These are phyloP conservation scores for Colletotrichum melonis DNA, from an alignment of 2,329 filamentous ascomycete species.

Conservation along the genomic window DNA sequence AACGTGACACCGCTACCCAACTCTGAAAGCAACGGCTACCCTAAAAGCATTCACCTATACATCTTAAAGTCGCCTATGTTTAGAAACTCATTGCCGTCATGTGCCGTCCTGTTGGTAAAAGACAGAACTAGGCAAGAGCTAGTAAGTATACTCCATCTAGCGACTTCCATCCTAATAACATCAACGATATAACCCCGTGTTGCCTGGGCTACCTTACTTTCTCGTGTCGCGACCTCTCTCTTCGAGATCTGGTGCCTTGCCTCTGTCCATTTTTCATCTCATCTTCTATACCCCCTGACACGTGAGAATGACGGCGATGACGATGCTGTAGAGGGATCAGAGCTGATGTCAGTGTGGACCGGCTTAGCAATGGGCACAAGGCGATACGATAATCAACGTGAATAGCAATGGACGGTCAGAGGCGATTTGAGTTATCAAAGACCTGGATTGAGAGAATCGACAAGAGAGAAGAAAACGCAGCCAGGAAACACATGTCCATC, in stretches of 20 bases:
- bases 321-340: constrained; percentile 8
- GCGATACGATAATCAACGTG: too few relatives aligned
- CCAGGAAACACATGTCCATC: constrained; percentile 40
- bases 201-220: constrained; percentile 19
- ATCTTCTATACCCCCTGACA: constrained; percentile 16
- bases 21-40: constrained; percentile 17
- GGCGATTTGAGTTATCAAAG: constrained; percentile 26
- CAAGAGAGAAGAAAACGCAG: constrained; percentile 36
- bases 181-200: not conserved
- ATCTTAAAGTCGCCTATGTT: constrained; percentile 6
- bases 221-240: not conserved
- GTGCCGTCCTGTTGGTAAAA: not conserved
- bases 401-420: not conserved
- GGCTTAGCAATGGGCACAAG: not conserved
- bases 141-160: not conserved
- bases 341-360: not conserved
- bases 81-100: constrained; percentile 14
- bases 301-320: constrained; percentile 20
- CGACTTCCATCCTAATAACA: not conserved
- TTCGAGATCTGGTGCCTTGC: constrained; percentile 12
- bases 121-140: not conserved
- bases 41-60: not conserved
- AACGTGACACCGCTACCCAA: constrained; percentile 23
- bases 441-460: constrained; percentile 36
- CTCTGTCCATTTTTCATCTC: not conserved